Evolutionary conservation across 2,329 filamentous ascomycete species (phyloP), one percentile per base, ranked within the genome.

Genomic region (Raffaelea arxii): DNA sequence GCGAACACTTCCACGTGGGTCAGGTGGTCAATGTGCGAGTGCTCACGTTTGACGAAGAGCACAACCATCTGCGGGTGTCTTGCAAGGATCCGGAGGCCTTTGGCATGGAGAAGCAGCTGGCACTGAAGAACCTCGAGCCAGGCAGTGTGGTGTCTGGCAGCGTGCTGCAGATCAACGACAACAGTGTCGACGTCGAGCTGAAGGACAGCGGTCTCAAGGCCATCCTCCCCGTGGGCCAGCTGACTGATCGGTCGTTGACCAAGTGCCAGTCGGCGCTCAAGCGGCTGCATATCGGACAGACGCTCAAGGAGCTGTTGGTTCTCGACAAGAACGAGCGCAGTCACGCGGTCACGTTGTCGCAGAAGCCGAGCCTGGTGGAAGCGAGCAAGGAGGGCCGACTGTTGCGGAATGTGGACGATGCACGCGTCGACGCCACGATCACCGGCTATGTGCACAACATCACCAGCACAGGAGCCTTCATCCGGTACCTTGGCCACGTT

Each of bases 21-120:
- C 92, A 98, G 62, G 91, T 94, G 2, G 84, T 98, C 54, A 94
- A 80, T 57, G 86, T 96, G 19, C 86, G 91, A 58, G 80, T 94
- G n/a, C 65, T 95, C 27, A 85, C 83, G 43, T 80, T 96, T 43
- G 81, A 94, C 42, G 69, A 80, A 1, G 79, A 84, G 48, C 71
- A 77, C 35, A 73, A 75, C 50, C 82, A 84, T 54, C 77, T 98
- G 53, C 78, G 87, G 32, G 86, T 98, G 4, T 94, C 91, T 19
- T 98, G 92, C 74, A 95, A 94, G 65, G 89, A 95, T 55, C 86
- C 86, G 9, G 78, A 82, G 23, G 78, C 79, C 0, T 87, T 92
- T 56, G 84, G 85, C 10, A 57, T 79, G 19, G 81, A 86, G 35
- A 84, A 86, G 58, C 86, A 92, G 58, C 77, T 79, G 49, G 84